Base-by-base conservation (phyloP, 2,329 filamentous ascomycete species). In the Trichoderma afroharzianum region DNA sequence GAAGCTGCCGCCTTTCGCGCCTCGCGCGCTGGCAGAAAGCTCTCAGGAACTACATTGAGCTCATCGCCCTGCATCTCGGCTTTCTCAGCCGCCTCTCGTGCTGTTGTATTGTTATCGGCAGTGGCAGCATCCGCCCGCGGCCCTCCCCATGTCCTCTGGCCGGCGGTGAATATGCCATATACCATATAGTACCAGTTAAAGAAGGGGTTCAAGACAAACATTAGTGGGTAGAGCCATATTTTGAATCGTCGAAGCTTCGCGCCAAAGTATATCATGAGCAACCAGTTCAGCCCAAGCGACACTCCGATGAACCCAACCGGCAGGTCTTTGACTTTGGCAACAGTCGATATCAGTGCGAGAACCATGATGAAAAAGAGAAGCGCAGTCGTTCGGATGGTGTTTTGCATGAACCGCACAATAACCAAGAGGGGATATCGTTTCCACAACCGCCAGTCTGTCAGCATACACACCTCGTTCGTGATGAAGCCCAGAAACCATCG, bases 141-240 rank as follows among this genome's bases (percentile, higher is more conserved):
- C 0, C 95, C 95, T 75, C 95, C 95, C 95, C 96, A 99, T 1
- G 95, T 98, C 74, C 95, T 88, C 80, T 97, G 94, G 24, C 95
- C 94, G 33, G 95, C 94, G 0, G 95, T 98, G 81, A 97, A 96
- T 76, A 97, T 97, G 58, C 94, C 95, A 80, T 98, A 97, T 3
- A 97, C 92, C 92, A 98, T 97, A 83, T 98, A 98, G 72, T 94
- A 88, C 95, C 95, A 98, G 82, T 98, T 98, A 86, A 98, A 95
- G 79, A 98, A 97, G 0, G 96, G 95, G 78, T 98, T 98, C 74
- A 98, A 81, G 61, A 97, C 83, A 79, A 98, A 98, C 94, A 98
- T 98, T 74, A 98, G 77, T 0, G 95, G 95, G 79, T 98, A 98
- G 6, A 98, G 85, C 91, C 93, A 95, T 73, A 97, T 92, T 85